Percentiles rank a stretch among this genome's conserved stretches.
Conservation (phyloP, 805 yeast species). For the Zygosaccharomyces lentus region DNA sequence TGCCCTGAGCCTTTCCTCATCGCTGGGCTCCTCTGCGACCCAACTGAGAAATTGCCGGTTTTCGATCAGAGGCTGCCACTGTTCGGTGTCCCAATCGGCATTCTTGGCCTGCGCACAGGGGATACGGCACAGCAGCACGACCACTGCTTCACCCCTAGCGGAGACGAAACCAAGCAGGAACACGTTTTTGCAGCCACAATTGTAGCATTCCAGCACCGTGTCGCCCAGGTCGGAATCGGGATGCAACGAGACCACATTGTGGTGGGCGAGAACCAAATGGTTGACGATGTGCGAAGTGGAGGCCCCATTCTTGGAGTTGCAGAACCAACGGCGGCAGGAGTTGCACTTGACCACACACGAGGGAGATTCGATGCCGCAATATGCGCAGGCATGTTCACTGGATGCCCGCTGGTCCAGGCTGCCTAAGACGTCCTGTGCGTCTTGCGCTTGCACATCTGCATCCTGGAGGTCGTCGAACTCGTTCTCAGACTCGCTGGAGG, state of each 20-base stretch:
- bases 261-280: slow-evolving; percentile 77
- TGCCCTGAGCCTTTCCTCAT: slow-evolving; percentile 55
- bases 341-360: slow-evolving; percentile 70
- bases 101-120: slow-evolving; percentile 82
- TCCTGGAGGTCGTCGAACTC: slow-evolving; percentile 5
- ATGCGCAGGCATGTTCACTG: slow-evolving; percentile 47
- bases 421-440: slow-evolving; percentile 5
- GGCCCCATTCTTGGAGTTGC: slow-evolving; percentile 62
- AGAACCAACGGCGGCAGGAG: slow-evolving; percentile 81
- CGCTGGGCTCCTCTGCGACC: slow-evolving; percentile 70
- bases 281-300: slow-evolving; percentile 78
- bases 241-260: slow-evolving; percentile 69
- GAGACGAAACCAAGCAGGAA: slow-evolving; percentile 82
- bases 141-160: slow-evolving; percentile 81
- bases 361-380: slow-evolving; percentile 70
- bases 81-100: slow-evolving; percentile 77
- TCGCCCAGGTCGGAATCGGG: slow-evolving; percentile 84
- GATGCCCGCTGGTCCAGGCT: slow-evolving; percentile 17
- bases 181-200: slow-evolving; percentile 78
- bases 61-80: slow-evolving; percentile 85
- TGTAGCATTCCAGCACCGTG: slow-evolving; percentile 80
- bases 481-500: slow-evolving; percentile 5
- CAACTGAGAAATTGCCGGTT: slow-evolving; percentile 74
- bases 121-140: slow-evolving; percentile 78
- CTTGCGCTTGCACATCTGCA: slow-evolving; percentile 5